Evolutionary conservation across 441 rosid genomes (phyloP), one percentile per base, ranked within the genome.

Genomic region (Gossypium gossypioides): DNA sequence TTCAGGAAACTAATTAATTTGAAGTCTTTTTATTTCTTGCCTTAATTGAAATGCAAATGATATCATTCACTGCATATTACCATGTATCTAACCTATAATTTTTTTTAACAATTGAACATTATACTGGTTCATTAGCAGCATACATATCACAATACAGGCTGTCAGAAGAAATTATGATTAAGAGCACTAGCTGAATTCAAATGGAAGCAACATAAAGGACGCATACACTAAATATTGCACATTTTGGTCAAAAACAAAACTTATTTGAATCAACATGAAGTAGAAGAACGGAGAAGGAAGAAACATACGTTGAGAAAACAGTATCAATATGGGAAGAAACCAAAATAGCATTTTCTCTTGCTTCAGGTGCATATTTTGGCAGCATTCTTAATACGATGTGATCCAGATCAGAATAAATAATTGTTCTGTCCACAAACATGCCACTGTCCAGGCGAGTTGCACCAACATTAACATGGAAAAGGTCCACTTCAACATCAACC

Each of bases 271-370:
- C 4, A 56, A 54, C 60, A 69, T 10, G 46, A 19, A 59, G 71
- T 27, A 60, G 40, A 68, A 24, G 37, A 15, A 69, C 75, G 72
- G 70, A 70, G 21, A 34, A 22, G 42, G 70, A 76, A 80, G 78
- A 80, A 69, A 81, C 91, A 72, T 88, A 92, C 97, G 92, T 72
- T 58, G 97, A 88, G 78, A 89, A 89, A 74, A 92, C 97, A 3
- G 97, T 89, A 79, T 95, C 99, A 75, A 92, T 86, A 80, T 95
- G 99, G 75, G 99, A 92, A 52, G 97, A 92, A 78, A 91, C 87
- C 24, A 95, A 87, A 78, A 95, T 87, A 52, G 97, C 86, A 79
- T 83, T 87, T 69, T 95, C 96, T 68, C 71, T 85, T 72, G 94
- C 96, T 66, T 88, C 91, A 64, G 87, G 78, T 76, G 74, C 84